Percentiles rank a stretch among this genome's conserved stretches.
phyloP scores from a whole-genome alignment of 2,329 filamentous ascomycete species.

The Zelopaecilomyces penicillatus region DNA sequence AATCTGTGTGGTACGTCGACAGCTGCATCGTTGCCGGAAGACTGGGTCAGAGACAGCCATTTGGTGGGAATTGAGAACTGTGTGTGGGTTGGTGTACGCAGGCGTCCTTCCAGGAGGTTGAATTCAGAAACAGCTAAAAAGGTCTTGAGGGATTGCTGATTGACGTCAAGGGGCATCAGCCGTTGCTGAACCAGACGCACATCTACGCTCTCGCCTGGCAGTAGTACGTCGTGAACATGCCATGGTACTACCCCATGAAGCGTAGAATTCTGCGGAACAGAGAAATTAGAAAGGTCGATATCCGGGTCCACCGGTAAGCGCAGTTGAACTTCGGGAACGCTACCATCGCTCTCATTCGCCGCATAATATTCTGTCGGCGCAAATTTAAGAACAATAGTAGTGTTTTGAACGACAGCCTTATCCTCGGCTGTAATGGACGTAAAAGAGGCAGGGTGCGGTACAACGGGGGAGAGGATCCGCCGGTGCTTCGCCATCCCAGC shows the following conservation, averaged over 20 bases:
- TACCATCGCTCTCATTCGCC: background rate
- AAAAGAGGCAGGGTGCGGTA: constrained; percentile 40
- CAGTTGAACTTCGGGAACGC: constrained; percentile 20
- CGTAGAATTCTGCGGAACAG: constrained; percentile 20
- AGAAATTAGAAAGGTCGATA: constrained; percentile 19
- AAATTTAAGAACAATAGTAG: constrained; percentile 39
- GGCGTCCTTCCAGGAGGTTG: constrained; percentile 32
- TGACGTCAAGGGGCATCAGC: constrained; percentile 31
- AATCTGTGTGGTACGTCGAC: constrained; percentile 30
- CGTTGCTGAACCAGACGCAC: constrained; percentile 32
- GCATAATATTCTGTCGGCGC: constrained; percentile 22
- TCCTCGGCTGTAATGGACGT: constrained; percentile 27
- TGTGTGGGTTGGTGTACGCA: constrained; percentile 29
- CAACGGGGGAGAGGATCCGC: constrained; percentile 35
- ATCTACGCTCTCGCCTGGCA: constrained; percentile 40
- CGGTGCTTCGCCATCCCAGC: constrained; percentile 8
- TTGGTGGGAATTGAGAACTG: constrained; percentile 23
- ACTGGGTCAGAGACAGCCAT: constrained; percentile 8
- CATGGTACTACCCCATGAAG: constrained; percentile 22
- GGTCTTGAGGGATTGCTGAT: constrained; percentile 27
- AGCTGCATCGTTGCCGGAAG: background rate
- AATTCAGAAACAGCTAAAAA: constrained; percentile 40
- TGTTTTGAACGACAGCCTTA: constrained; percentile 15
- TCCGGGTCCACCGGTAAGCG: constrained; percentile 22
- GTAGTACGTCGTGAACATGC: constrained; percentile 33